A percentile compares a stretch with the other conserved stretches of the same genome.
Conservation (phyloP, 1,284 basidiomycete species). For the Abortiporus biennis region DNA sequence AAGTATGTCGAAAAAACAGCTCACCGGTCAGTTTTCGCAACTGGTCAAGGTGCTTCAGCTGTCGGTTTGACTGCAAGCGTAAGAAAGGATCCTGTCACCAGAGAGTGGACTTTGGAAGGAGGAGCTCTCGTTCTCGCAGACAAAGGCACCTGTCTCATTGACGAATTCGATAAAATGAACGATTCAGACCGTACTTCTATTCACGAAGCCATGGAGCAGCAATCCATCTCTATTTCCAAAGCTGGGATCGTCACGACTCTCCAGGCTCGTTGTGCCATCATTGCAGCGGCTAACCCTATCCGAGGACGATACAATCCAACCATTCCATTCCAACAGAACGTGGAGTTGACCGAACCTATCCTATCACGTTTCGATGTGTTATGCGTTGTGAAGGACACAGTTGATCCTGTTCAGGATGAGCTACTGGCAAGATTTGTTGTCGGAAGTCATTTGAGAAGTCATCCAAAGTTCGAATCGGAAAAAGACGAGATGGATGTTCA, state of each 20-base stretch:
- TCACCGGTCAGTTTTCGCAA: constrained; percentile 95
- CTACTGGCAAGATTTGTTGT: constrained; percentile 96
- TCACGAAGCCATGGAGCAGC: constrained; percentile 99
- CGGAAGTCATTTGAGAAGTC: constrained; percentile 90
- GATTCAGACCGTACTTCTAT: constrained; percentile 96
- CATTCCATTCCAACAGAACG: constrained; percentile 97
- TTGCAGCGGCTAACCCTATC: constrained; percentile 97
- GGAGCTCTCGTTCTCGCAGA: constrained; percentile 96
- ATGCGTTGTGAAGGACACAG: constrained; percentile 97
- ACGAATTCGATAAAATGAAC: constrained; percentile 99
- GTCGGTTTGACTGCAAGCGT: constrained; percentile 98
- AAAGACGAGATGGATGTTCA: constrained; percentile 86
- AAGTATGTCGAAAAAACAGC: constrained; percentile 99
- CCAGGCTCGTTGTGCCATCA: constrained; percentile 95
- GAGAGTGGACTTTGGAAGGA: constrained; percentile 98
- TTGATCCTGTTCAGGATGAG: constrained; percentile 96
- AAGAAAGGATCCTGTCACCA: constrained; percentile 93
- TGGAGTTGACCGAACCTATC: constrained; percentile 98
- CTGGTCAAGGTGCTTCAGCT: constrained; percentile 95
- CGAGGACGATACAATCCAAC: constrained; percentile 96
- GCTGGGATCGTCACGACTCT: constrained; percentile 97
- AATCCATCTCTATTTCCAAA: constrained; percentile 99
- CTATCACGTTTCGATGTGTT: constrained; percentile 98
- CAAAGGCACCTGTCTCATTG: constrained; percentile 98
- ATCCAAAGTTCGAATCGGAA: constrained; percentile 87